A percentile compares a stretch with the other conserved stretches of the same genome.
Conservation (phyloP, 2,329 filamentous ascomycete species). For the Arachnopeziza araneosa region DNA sequence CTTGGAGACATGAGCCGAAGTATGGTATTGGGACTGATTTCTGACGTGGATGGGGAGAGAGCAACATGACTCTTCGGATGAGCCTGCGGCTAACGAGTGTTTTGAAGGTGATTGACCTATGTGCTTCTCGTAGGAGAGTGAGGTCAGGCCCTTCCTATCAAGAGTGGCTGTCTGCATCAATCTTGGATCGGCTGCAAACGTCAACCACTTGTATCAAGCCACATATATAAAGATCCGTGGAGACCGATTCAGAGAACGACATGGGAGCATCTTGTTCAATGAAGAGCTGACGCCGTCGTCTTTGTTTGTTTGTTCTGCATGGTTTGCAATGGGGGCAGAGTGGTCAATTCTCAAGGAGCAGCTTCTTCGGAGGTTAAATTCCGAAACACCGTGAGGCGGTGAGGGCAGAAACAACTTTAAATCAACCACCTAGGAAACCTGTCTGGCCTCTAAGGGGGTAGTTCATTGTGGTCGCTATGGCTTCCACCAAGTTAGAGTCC, state of each 20-base stretch:
- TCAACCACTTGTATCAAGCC: background rate
- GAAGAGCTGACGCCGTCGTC: background rate
- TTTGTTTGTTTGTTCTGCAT: background rate
- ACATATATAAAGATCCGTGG: background rate
- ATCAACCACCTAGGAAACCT: background rate
- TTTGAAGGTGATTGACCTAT: background rate
- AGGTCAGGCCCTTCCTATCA: background rate
- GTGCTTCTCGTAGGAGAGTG: background rate
- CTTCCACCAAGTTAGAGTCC: constrained; percentile 2
- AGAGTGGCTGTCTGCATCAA: background rate
- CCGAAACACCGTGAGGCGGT: background rate
- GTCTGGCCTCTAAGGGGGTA: background rate
- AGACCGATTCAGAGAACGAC: background rate
- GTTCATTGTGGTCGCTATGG: constrained; percentile 1
- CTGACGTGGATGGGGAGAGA: no score
- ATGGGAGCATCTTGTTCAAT: background rate
- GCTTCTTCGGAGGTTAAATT: background rate
- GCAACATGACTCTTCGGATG: no score
- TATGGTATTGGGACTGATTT: no score
- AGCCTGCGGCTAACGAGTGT: no score
- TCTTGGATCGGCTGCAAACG: background rate
- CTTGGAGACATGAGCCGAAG: no score
- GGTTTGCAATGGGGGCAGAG: background rate
- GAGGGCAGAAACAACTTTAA: background rate
- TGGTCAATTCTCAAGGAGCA: background rate